Conservation (phyloP, 2,329 filamentous ascomycete genomes). For the Aspergillus fructus region DNA sequence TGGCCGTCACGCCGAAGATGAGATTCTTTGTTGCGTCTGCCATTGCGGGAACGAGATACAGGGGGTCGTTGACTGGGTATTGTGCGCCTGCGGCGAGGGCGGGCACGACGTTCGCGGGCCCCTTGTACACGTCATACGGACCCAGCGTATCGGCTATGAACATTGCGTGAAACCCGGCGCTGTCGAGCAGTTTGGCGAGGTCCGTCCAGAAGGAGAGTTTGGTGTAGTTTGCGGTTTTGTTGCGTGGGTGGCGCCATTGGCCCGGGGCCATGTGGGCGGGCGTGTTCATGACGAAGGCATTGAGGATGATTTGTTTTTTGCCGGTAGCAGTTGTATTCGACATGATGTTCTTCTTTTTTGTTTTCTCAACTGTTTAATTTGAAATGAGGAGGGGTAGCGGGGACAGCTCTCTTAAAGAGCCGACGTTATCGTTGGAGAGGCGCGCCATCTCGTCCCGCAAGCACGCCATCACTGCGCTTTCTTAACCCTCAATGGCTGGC, state of each 20-base stretch:
- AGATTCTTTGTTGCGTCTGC: conserved; percentile 48
- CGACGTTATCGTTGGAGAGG: not conserved
- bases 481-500: too few species aligned
- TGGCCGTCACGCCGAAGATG: conserved; percentile 54
- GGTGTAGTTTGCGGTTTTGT: conserved; percentile 41
- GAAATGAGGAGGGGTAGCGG: too few species aligned
- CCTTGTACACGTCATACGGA: conserved; percentile 49
- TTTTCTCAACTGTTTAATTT: not conserved
- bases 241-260: conserved; percentile 35
- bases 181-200: conserved; percentile 49
- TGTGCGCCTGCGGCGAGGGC: conserved; percentile 42
- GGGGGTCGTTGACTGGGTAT: conserved; percentile 32
- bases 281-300: conserved; percentile 50
- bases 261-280: conserved; percentile 50
- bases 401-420: too few species aligned
- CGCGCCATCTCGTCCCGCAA: not conserved
- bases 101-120: conserved; percentile 39
- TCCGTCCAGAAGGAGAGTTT: conserved; percentile 49
- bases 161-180: conserved; percentile 51
- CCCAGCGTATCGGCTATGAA: conserved; percentile 54
- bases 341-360: not conserved
- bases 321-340: not conserved
- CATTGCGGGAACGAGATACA: conserved; percentile 38
- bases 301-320: conserved; percentile 45
- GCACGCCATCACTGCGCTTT: not conserved